phyloP scores from a whole-genome alignment of 1,139 yeast species.

The Kodamaea sp. region DNA sequence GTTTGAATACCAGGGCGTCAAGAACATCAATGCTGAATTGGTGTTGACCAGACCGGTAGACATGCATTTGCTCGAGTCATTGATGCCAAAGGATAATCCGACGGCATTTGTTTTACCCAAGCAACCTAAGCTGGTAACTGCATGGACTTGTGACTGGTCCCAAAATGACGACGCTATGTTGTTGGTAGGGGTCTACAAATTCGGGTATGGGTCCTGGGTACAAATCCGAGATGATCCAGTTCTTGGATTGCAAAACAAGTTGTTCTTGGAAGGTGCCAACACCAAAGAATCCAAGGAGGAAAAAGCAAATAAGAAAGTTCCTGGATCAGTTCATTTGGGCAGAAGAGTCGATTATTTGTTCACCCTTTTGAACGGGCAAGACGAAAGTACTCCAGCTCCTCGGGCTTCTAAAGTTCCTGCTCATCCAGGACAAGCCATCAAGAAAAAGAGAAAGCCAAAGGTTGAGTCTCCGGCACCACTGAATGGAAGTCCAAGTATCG shows the following conservation, averaged over 20 bases:
- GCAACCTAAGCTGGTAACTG: slow-evolving; percentile 77
- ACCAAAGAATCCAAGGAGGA: slow-evolving; percentile 14
- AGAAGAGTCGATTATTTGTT: slow-evolving; percentile 89
- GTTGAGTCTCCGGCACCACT: slow-evolving; percentile 20
- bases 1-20: slow-evolving; percentile 87
- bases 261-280: slow-evolving; percentile 56
- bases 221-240: slow-evolving; percentile 95
- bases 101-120: slow-evolving; percentile 57
- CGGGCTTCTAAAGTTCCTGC: slow-evolving; percentile 7
- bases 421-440: slow-evolving; percentile 3
- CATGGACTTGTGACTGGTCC: slow-evolving; percentile 91
- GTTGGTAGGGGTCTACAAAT: slow-evolving; percentile 82
- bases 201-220: slow-evolving; percentile 96
- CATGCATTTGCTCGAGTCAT: slow-evolving; percentile 61
- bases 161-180: slow-evolving; percentile 83
- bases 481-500: slow-evolving; percentile 2
- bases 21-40: slow-evolving; percentile 88
- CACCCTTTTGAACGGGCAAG: slow-evolving; percentile 61
- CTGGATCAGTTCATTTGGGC: slow-evolving; percentile 92
- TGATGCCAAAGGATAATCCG: slow-evolving; percentile 61
- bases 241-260: slow-evolving; percentile 79
- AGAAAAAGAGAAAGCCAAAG: slow-evolving; percentile 17
- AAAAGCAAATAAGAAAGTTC: slow-evolving; percentile 59
- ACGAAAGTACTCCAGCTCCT: slow-evolving; percentile 23
- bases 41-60: slow-evolving; percentile 82